Base-by-base conservation (phyloP, 345 rosid genomes). In the Tarenaya hassleriana region DNA sequence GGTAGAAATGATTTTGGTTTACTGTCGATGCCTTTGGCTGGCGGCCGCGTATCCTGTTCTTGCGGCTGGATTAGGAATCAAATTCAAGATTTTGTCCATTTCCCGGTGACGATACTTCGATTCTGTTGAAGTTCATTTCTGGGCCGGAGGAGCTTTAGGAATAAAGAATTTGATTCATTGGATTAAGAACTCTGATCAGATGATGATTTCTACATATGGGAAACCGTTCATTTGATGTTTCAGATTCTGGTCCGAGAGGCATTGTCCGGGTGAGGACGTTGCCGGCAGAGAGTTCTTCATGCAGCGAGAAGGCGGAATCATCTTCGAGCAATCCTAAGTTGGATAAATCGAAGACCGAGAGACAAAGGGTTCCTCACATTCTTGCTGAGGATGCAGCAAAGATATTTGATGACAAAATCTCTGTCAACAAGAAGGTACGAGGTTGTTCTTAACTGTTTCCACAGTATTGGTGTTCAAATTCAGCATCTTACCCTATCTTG, bases 361-460 rank as follows among this genome's bases (percentile, higher is more conserved):
- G 67, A 58, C 80, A 55, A n/a, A 77, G 67, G 56, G 70, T 59
- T 66, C 75, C 52, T 16, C 80, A 68, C 70, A 60, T 92, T 52
- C 83, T 77, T 62, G 79, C 86, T 13, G 70, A 74, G 62, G 94
- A 87, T 56, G 94, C 96, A 16, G 95, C 88, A 10, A 78, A 79
- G 71, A 81, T 91, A 37, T 88, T 76, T 62, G 80, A 84, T 67
- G 75, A 77, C 53, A 91, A 66, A 56, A 69, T 91, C 52, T 67
- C 98, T 35, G 81, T 60, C 14, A 78, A 79, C 71, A 67, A 77
- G 77, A 91, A 75, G 95, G 96, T 91, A 77, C 39, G 16, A 19
- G 1, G 39, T 61, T 55, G 61, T 35, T 49, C 44, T 57, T 62
- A 18, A 41, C 0, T 37, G 29, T 37, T 6, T 24, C 7, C n/a